phyloP scores from a whole-genome alignment of 345 rosid species.

The Aurinia saxatilis region DNA sequence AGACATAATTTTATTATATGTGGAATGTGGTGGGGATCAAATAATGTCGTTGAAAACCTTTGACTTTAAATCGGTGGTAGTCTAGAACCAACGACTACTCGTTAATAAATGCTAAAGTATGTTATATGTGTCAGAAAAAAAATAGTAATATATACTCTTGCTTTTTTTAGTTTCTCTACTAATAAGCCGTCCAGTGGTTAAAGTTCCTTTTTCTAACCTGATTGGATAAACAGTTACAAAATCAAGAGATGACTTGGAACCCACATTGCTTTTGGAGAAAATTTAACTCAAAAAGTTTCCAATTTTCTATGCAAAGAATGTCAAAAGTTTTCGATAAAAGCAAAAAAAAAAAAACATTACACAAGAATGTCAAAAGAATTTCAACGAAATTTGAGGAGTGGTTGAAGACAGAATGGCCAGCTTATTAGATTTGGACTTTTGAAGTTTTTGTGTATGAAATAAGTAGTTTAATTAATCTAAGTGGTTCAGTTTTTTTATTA shows the following conservation, averaged over 20 bases:
- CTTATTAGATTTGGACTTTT: background rate
- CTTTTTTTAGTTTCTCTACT: background rate
- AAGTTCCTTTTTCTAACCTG: no score
- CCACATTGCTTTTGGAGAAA: no score
- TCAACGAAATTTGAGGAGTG: background rate
- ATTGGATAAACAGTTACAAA: background rate
- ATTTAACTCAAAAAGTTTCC: background rate
- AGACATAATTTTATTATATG: background rate
- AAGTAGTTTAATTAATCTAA: background rate
- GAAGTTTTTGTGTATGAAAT: background rate
- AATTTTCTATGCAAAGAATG: constrained; percentile 15
- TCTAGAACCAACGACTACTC: background rate
- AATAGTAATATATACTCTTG: no score
- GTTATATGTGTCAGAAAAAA: background rate
- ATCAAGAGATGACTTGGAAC: constrained; percentile 13
- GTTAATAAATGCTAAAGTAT: background rate
- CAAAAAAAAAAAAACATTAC: background rate
- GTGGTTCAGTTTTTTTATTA: background rate
- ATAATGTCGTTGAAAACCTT: background rate
- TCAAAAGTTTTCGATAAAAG: constrained; percentile 8
- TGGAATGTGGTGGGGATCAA: background rate
- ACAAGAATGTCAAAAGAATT: constrained; percentile 13
- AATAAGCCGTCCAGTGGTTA: background rate
- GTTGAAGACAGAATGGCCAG: background rate
- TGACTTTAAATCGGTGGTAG: background rate